Percentiles rank a stretch among this genome's conserved stretches.
Conservation (phyloP, 1,284 basidiomycete species). For the Cutaneotrichosporon arboriforme region DNA sequence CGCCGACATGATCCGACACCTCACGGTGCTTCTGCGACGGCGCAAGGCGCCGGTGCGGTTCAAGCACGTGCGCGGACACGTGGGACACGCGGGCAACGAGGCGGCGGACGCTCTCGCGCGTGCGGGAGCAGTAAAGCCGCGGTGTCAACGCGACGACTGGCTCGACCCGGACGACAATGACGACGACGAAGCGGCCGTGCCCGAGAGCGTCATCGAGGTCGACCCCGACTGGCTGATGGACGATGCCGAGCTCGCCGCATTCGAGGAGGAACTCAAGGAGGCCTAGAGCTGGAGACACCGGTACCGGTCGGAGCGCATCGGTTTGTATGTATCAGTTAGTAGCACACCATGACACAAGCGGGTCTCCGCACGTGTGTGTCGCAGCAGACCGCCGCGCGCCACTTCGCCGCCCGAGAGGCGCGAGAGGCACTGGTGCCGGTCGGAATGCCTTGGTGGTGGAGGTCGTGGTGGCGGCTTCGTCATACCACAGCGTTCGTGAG, state of each 20-base stretch:
- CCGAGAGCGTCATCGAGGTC: slow-evolving; percentile 11
- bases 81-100: slow-evolving; percentile 44
- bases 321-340: too few relatives aligned
- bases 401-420: too few relatives aligned
- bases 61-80: slow-evolving; percentile 43
- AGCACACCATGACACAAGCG: too few relatives aligned
- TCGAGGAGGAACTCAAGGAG: slow-evolving; percentile 18
- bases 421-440: too few relatives aligned
- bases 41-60: slow-evolving; percentile 33
- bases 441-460: too few relatives aligned
- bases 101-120: slow-evolving; percentile 44
- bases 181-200: slow-evolving; percentile 5
- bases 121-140: slow-evolving; percentile 27
- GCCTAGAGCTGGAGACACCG: too few relatives aligned
- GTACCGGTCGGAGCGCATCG: too few relatives aligned
- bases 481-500: too few relatives aligned
- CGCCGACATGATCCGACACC: slow-evolving; percentile 45
- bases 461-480: too few relatives aligned
- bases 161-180: slow-evolving; percentile 32
- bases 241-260: slow-evolving; percentile 24
- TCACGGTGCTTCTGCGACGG: slow-evolving; percentile 39
- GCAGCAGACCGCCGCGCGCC: too few relatives aligned
- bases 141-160: slow-evolving; percentile 29
- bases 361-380: too few relatives aligned
- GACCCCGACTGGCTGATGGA: slow-evolving; percentile 36